phyloP scores from a whole-genome alignment of 768 basidiomycete genomes.

The Pisolithus orientalis region DNA sequence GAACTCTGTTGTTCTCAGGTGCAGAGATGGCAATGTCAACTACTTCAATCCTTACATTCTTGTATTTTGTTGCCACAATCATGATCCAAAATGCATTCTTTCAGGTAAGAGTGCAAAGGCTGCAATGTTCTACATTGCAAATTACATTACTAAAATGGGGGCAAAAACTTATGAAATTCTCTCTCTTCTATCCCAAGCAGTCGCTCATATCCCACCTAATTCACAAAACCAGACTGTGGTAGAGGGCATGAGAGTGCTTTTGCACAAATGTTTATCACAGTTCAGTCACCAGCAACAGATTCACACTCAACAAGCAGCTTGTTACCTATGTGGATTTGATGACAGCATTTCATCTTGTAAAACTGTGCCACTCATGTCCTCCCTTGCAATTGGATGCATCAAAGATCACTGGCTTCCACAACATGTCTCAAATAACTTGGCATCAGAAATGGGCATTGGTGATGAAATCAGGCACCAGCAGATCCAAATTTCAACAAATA shows the following conservation, averaged over 20 bases:
- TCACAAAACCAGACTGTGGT: neutral
- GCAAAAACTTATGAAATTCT: slow-evolving; percentile 21
- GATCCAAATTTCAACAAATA: neutral
- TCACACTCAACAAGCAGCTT: slow-evolving; percentile 29
- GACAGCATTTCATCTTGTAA: slow-evolving; percentile 7
- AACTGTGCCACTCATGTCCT: no score
- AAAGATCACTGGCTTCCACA: no score
- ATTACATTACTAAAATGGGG: slow-evolving; percentile 32
- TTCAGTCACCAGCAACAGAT: slow-evolving; percentile 26
- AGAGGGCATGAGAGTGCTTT: slow-evolving; percentile 12
- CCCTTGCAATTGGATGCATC: no score
- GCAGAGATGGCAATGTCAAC: slow-evolving; percentile 24
- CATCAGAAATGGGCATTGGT: no score
- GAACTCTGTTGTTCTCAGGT: slow-evolving; percentile 22
- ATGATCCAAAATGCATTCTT: slow-evolving; percentile 30
- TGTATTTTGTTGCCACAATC: slow-evolving; percentile 29
- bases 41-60: slow-evolving; percentile 29
- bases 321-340: slow-evolving; percentile 21
- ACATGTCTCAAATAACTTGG: no score
- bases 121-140: slow-evolving; percentile 31
- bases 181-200: slow-evolving; percentile 19
- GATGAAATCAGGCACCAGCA: no score
- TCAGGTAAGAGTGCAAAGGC: slow-evolving; percentile 29
- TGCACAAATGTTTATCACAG: slow-evolving; percentile 29
- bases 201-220: neutral